These are phyloP conservation scores for Cetradonia linearis DNA, from an alignment of 495 filamentous ascomycete species.

Conservation along the genomic window DNA sequence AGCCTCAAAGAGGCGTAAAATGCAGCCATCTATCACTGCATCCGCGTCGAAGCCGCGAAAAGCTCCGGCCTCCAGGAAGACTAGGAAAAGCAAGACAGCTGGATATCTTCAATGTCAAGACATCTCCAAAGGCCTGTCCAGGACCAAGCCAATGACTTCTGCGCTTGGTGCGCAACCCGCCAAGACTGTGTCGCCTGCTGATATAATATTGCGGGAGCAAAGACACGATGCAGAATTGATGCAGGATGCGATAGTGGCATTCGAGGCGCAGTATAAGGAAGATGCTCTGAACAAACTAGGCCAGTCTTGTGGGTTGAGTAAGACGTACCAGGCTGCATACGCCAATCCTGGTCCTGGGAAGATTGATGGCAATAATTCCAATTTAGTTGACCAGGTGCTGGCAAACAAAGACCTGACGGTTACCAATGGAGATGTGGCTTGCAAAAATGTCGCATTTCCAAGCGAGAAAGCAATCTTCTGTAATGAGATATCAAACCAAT, in stretches of 20 bases:
- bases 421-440: not conserved
- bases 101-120: slow-evolving; percentile 1
- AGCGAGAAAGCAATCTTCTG: too few relatives aligned
- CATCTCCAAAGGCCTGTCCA: slow-evolving; percentile 7
- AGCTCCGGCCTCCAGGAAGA: not conserved
- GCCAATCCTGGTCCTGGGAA: not conserved
- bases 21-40: slow-evolving; percentile 1
- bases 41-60: slow-evolving; percentile 4
- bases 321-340: slow-evolving; percentile 4
- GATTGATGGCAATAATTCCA: not conserved
- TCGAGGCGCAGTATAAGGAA: not conserved
- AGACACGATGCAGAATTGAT: not conserved
- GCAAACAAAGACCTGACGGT: not conserved
- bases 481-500: not conserved
- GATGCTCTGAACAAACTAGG: not conserved
- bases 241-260: not conserved
- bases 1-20: slow-evolving; percentile 3
- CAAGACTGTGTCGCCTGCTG: not conserved
- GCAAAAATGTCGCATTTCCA: too few relatives aligned
- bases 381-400: not conserved
- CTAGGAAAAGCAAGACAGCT: slow-evolving; percentile 6
- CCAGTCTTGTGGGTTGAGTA: not conserved
- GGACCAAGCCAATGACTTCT: slow-evolving; percentile 7
- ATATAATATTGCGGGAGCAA: not conserved
- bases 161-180: not conserved